Evolutionary conservation across 805 yeast species (phyloP).

Genomic region (Candida boleticola): DNA sequence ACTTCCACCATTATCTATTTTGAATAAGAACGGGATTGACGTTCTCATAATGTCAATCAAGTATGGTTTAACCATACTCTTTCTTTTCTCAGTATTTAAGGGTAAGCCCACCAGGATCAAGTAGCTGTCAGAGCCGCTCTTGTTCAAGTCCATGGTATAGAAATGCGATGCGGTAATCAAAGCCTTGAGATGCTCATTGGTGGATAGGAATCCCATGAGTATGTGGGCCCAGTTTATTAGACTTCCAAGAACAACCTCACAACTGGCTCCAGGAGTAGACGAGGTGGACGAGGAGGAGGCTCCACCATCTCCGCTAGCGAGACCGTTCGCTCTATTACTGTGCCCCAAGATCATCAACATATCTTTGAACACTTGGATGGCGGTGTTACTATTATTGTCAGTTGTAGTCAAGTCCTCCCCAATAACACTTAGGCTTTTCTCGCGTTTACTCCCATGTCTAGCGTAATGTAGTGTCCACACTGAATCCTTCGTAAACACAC

Average conservation of each 20-base stretch:
- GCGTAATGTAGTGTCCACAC: slow-evolving; percentile 3
- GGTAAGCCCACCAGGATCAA: slow-evolving; percentile 62
- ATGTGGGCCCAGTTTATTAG: slow-evolving; percentile 70
- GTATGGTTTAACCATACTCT: slow-evolving; percentile 48
- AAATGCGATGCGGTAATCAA: slow-evolving; percentile 53
- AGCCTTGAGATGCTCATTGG: slow-evolving; percentile 53
- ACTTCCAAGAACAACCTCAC: slow-evolving; percentile 51
- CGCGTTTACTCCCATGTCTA: background rate
- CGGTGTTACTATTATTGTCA: slow-evolving; percentile 10
- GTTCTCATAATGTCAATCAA: slow-evolving; percentile 52
- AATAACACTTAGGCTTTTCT: background rate
- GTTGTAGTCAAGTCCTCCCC: slow-evolving; percentile 6
- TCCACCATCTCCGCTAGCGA: slow-evolving; percentile 14
- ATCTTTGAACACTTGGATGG: slow-evolving; percentile 22
- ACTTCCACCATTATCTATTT: background rate
- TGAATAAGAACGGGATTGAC: slow-evolving; percentile 5
- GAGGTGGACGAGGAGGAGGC: background rate
- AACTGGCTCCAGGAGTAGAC: background rate
- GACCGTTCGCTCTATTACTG: slow-evolving; percentile 36
- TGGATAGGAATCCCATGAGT: slow-evolving; percentile 45
- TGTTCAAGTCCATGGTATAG: slow-evolving; percentile 25
- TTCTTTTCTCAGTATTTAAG: slow-evolving; percentile 38
- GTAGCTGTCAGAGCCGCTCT: slow-evolving; percentile 34
- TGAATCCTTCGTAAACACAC: slow-evolving; percentile 18
- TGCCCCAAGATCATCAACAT: slow-evolving; percentile 18